phyloP scores from a whole-genome alignment of 805 yeast species.

The Wickerhamiella hasegawae region DNA sequence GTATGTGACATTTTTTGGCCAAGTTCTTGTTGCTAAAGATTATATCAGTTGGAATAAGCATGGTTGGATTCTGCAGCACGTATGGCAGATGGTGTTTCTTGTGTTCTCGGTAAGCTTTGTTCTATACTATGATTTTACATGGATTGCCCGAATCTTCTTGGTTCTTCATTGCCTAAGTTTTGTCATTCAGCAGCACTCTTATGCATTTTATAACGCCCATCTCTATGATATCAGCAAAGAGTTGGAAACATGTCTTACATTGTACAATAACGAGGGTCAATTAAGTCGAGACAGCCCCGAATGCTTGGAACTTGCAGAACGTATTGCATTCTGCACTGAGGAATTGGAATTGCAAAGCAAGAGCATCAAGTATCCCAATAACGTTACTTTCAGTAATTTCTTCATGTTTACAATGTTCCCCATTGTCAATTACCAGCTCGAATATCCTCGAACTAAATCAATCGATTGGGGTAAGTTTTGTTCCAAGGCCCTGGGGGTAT shows the following conservation, averaged over 20 bases:
- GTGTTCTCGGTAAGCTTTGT: conserved; percentile 40
- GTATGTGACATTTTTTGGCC: conserved; percentile 47
- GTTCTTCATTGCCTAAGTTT: conserved; percentile 73
- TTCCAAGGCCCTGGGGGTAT: conserved; percentile 59
- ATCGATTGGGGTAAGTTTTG: conserved; percentile 56
- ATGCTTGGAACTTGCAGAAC: conserved; percentile 22
- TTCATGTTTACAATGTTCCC: conserved; percentile 80
- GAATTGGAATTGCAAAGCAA: conserved; percentile 49
- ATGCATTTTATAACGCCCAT: conserved; percentile 82
- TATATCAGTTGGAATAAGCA: conserved; percentile 39
- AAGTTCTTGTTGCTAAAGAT: conserved; percentile 31
- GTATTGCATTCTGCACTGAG: conserved; percentile 52
- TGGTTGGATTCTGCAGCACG: conserved; percentile 50
- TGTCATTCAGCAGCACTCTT: conserved; percentile 92
- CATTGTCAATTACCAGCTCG: conserved; percentile 49
- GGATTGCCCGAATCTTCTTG: conserved; percentile 83
- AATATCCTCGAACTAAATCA: conserved; percentile 57
- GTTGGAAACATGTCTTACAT: conserved; percentile 2
- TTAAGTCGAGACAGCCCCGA: conserved; percentile 17
- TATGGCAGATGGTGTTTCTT: conserved; percentile 40
- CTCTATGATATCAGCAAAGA: conserved; percentile 25
- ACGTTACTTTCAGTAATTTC: conserved; percentile 48
- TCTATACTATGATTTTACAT: conserved; percentile 43
- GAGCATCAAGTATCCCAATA: conserved; percentile 45
- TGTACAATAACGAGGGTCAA: conserved; percentile 3